phyloP scores from a whole-genome alignment of 257 asterid genomes.

The Thymus quinquecostatus region DNA sequence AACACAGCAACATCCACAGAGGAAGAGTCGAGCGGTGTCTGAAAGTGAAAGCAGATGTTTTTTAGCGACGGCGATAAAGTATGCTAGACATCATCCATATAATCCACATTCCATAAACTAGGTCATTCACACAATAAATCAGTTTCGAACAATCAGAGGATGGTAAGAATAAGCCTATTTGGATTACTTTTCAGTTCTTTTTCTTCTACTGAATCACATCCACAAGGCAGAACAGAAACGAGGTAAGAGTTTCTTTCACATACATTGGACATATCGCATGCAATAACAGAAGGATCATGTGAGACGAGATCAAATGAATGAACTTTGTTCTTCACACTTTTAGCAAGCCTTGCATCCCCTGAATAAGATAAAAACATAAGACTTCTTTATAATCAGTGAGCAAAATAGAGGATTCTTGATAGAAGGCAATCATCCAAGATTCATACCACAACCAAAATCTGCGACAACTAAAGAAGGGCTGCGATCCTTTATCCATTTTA shows the following conservation, averaged over 20 bases:
- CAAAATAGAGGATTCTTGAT: conserved; percentile 19
- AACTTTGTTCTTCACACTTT: conserved; percentile 82
- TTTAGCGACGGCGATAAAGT: background rate
- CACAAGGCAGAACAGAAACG: background rate
- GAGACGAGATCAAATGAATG: conserved; percentile 88
- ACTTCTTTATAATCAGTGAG: background rate
- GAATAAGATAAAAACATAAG: conserved; percentile 26
- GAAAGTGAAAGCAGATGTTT: conserved; percentile 35
- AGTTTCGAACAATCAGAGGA: background rate
- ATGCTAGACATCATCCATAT: conserved; percentile 1
- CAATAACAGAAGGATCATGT: conserved; percentile 78
- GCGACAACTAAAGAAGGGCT: conserved; percentile 73
- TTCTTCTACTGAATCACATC: conserved; percentile 1
- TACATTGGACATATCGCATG: conserved; percentile 95
- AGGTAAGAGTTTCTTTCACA: conserved; percentile 25
- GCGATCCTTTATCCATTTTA: conserved; percentile 72
- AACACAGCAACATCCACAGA: conserved; percentile 87
- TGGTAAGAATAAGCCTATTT: background rate
- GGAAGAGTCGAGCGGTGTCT: conserved; percentile 82
- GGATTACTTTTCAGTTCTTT: background rate
- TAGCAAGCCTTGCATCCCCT: conserved; percentile 93
- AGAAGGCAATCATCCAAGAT: conserved; percentile 20
- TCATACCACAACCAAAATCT: conserved; percentile 96
- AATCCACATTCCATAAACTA: background rate
- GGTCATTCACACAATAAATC: background rate